Evolutionary conservation across 2,329 filamentous ascomycete genomes (phyloP), one percentile per base, ranked within the genome.

Genomic region (Cephalotrichum gorgonifer): DNA sequence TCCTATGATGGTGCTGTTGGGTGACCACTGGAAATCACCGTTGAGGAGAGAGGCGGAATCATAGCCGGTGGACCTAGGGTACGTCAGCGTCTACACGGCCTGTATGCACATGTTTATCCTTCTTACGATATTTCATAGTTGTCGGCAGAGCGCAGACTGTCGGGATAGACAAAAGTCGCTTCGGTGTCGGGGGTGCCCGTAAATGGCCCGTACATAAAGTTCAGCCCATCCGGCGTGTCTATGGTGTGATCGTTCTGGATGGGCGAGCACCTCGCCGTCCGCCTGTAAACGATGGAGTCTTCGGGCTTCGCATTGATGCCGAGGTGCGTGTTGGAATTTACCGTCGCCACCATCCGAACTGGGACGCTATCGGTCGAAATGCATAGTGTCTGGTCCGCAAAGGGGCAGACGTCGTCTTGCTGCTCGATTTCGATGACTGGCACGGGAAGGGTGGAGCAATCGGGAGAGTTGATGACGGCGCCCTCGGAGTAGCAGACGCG

Each of bases 281-380:
- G 28, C 17, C 35, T 45, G 22, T 50, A 50, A 35, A 43, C 25
- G 5, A 50, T 43, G 8, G 48, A 22, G 25, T 50, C 48, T 33
- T 30, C 26, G 33, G 25, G 20, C 25, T 31, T 23, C 12, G 48
- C 22, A 20, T 50, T 50, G 12, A 44, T 45, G 3, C 48, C 48
- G 27, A 50, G 42, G 38, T 50, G 43, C 27, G 23, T 42, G 43
- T 50, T 50, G 25, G 48, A 50, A 26, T 47, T 42, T 4, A 50
- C 48, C 20, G 48, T 46, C 20, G 47, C 47, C 14, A 46, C 48
- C 25, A 50, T 17, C 17, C 33, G 25, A 12, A 50, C 43, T 2
- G 48, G 48, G 8, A 43, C 33, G 33, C 33, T 42, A 20, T 45
- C 35, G 30, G 20, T 45, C n/a, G 48, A 41, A 15, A 50, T 44